These are phyloP conservation scores for Murraya koenigii DNA, from an alignment of 345 rosid genomes.

Conservation along the genomic window DNA sequence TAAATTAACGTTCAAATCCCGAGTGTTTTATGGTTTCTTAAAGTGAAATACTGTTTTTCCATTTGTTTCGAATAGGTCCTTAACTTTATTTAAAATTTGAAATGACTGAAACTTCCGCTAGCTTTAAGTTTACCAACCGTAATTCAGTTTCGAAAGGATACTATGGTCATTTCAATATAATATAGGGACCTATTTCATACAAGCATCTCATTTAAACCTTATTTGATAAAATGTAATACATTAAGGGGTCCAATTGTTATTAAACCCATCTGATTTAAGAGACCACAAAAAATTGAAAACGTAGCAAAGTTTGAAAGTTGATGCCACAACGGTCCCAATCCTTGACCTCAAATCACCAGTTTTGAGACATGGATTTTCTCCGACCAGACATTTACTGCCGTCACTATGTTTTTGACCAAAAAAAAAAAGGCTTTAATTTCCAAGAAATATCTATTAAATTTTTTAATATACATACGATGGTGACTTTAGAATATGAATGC, in stretches of 20 bases:
- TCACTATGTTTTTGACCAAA: conserved; percentile 6
- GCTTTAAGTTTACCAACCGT: not conserved
- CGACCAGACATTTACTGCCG: conserved; percentile 10
- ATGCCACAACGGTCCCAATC: conserved; percentile 1
- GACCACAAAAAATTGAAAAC: not conserved
- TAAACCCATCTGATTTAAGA: too few species aligned
- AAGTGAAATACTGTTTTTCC: too few species aligned
- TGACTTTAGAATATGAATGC: not conserved
- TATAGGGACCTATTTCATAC: not conserved
- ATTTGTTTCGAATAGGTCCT: too few species aligned
- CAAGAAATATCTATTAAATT: conserved; percentile 1
- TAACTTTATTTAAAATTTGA: too few species aligned
- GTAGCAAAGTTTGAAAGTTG: not conserved
- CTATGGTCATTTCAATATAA: too few species aligned
- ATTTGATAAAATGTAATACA: not conserved
- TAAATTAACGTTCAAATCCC: too few species aligned
- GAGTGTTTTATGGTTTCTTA: too few species aligned
- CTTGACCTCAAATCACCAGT: conserved; percentile 1
- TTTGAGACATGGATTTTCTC: conserved; percentile 9
- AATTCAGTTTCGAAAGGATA: too few species aligned
- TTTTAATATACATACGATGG: conserved; percentile 1
- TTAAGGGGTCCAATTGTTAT: too few species aligned
- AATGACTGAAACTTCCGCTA: not conserved
- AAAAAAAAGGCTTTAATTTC: not conserved
- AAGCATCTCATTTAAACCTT: too few species aligned